These are phyloP conservation scores for Pulveroboletus ravenelii DNA, from an alignment of 768 basidiomycete species.

Conservation along the genomic window DNA sequence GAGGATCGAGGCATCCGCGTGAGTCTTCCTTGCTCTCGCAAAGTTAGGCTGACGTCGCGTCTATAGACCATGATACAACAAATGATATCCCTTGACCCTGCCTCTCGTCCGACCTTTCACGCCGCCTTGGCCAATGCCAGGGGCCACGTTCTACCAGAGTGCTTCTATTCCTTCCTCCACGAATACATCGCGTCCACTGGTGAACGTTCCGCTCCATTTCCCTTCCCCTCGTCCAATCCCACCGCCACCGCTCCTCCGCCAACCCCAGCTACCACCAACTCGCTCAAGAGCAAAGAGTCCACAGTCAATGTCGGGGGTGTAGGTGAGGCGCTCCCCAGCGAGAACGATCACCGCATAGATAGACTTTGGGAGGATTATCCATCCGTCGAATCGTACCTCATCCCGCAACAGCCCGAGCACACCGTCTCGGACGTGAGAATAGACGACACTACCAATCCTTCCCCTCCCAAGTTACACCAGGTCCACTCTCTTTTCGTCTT, in stretches of 20 bases:
- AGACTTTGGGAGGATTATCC: conserved; percentile 85
- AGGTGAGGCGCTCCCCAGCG: conserved; percentile 52
- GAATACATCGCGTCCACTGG: conserved; percentile 81
- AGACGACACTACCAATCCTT: conserved; percentile 32
- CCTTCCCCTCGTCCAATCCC: conserved; percentile 35
- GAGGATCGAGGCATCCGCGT: conserved; percentile 82
- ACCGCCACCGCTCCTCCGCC: conserved; percentile 19
- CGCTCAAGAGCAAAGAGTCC: conserved; percentile 16
- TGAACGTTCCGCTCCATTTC: conserved; percentile 50
- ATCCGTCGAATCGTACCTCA: conserved; percentile 68
- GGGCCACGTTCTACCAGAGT: conserved; percentile 81
- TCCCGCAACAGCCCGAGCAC: conserved; percentile 38
- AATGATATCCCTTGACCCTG: conserved; percentile 84
- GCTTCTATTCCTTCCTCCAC: conserved; percentile 92
- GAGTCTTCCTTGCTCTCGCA: conserved; percentile 28
- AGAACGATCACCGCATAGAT: conserved; percentile 83
- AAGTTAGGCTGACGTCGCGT: conserved; percentile 18
- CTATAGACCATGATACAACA: conserved; percentile 75
- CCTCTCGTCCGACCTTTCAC: conserved; percentile 76
- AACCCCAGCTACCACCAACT: conserved; percentile 31
- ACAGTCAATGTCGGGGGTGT: conserved; percentile 17
- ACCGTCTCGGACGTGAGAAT: conserved; percentile 51
- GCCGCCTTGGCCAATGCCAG: conserved; percentile 68
- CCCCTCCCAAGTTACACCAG: conserved; percentile 57
- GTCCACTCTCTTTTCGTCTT: conserved; percentile 29